A percentile compares a stretch with the other conserved stretches of the same genome.
These are phyloP conservation scores for Kalaharituber pfeilii DNA, from an alignment of 2,329 filamentous ascomycete genomes.

Conservation along the genomic window DNA sequence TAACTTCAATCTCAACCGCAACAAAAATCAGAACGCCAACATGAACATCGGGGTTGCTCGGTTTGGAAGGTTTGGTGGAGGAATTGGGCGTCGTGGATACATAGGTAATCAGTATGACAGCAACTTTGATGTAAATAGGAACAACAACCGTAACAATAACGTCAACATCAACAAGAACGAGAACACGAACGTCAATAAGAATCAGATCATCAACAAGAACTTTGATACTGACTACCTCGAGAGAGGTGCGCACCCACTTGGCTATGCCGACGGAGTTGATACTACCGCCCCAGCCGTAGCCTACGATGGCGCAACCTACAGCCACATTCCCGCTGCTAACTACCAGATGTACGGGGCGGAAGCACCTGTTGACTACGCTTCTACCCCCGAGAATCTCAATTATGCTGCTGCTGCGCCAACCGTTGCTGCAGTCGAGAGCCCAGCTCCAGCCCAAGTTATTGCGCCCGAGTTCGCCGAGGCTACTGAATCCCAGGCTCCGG, in stretches of 20 bases:
- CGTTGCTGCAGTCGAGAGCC: neutral
- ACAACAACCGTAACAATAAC: too few species aligned
- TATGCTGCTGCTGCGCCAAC: neutral
- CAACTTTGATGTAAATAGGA: too few species aligned
- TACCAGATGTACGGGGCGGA: neutral
- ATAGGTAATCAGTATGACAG: too few species aligned
- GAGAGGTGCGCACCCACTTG: too few species aligned
- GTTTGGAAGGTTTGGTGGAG: too few species aligned
- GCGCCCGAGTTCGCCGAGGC: neutral
- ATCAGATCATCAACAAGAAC: neutral
- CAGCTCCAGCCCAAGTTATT: neutral
- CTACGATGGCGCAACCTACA: neutral
- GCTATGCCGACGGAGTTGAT: neutral
- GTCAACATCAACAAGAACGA: neutral
- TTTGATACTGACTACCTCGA: neutral
- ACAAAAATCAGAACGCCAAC: too few species aligned
- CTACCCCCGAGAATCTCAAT: neutral
- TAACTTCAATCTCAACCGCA: too few species aligned
- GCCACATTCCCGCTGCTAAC: neutral
- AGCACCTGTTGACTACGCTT: neutral
- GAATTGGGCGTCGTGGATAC: too few species aligned
- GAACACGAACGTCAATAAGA: neutral
- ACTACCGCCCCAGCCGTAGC: neutral
- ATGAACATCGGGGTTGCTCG: too few species aligned
- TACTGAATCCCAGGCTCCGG: neutral